Percentiles rank a stretch among this genome's conserved stretches.
Conservation (phyloP, 352 stramenopile genomes). For the Lagenidium giganteum region DNA sequence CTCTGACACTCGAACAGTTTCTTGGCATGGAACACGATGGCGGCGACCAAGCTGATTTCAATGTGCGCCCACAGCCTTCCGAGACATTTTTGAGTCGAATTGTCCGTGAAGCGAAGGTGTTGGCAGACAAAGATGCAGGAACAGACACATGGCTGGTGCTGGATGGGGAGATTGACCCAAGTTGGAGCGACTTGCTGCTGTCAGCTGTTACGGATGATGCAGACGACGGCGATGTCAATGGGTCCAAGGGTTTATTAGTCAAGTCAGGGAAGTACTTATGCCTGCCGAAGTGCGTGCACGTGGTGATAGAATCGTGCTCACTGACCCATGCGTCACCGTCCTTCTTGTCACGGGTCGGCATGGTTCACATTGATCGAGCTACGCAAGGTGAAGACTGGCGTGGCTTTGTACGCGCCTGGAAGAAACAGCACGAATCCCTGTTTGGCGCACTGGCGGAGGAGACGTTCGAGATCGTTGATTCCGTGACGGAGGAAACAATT, state of each 20-base stretch:
- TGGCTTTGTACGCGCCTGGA: slow-evolving; percentile 42
- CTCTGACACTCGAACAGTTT: slow-evolving; percentile 26
- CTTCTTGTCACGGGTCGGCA: slow-evolving; percentile 38
- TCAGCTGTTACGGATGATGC: slow-evolving; percentile 19
- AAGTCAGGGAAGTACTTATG: slow-evolving; percentile 28
- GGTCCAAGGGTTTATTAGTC: slow-evolving; percentile 31
- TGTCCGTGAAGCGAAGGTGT: slow-evolving; percentile 39
- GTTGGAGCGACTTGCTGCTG: slow-evolving; percentile 49
- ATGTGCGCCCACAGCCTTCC: too few relatives aligned
- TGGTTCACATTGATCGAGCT: slow-evolving; percentile 25
- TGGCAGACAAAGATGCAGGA: slow-evolving; percentile 16
- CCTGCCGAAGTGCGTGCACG: slow-evolving; percentile 25
- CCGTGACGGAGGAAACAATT: slow-evolving; percentile 35
- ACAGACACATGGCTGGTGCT: slow-evolving; percentile 73
- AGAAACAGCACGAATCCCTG: slow-evolving; percentile 15
- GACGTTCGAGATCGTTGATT: slow-evolving; percentile 37
- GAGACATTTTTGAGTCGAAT: slow-evolving; percentile 34
- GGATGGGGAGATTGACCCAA: slow-evolving; percentile 42
- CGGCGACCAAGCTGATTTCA: too few relatives aligned
- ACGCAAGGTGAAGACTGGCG: slow-evolving; percentile 13
- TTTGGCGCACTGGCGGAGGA: slow-evolving; percentile 26
- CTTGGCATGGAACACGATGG: slow-evolving; percentile 16
- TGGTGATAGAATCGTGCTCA: slow-evolving; percentile 53
- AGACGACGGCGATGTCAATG: slow-evolving; percentile 6
- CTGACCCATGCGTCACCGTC: slow-evolving; percentile 41